Percentiles rank a stretch among this genome's conserved stretches.
Conservation (phyloP, 306 rosid species). For the Calophaca sinica region DNA sequence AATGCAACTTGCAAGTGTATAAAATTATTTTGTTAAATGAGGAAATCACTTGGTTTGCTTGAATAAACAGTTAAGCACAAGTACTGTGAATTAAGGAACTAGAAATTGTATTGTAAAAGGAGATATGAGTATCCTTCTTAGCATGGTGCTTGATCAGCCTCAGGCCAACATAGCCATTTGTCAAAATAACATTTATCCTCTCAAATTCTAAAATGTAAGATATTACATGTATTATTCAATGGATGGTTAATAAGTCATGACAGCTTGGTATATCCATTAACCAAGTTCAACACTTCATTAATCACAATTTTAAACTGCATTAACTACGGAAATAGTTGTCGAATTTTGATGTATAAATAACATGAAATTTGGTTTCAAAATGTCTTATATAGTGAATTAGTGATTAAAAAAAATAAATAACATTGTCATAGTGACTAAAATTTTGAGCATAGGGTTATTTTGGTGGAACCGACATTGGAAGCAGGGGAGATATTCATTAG, state of each 20-base stretch:
- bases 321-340: too few relatives aligned
- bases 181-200: constrained; percentile 7
- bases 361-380: constrained; percentile 9
- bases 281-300: too few relatives aligned
- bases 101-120: neutral
- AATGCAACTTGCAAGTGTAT: constrained; percentile 35
- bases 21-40: constrained; percentile 10
- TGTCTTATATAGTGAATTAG: constrained; percentile 13
- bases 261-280: too few relatives aligned
- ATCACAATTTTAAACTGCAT: too few relatives aligned
- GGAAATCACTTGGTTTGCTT: constrained; percentile 14
- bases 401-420: constrained; percentile 9
- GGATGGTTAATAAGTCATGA: too few relatives aligned
- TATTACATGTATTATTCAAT: neutral
- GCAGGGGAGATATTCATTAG: too few relatives aligned
- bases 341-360: too few relatives aligned
- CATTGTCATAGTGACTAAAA: neutral
- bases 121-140: constrained; percentile 29
- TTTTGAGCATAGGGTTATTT: neutral
- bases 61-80: neutral
- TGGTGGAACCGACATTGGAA: constrained; percentile 20
- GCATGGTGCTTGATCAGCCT: constrained; percentile 31
- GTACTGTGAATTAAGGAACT: constrained; percentile 1
- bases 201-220: constrained; percentile 14
- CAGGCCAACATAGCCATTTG: constrained; percentile 25